Base-by-base conservation (phyloP, 2,329 filamentous ascomycete genomes). In the Fonsecaea nubica region DNA sequence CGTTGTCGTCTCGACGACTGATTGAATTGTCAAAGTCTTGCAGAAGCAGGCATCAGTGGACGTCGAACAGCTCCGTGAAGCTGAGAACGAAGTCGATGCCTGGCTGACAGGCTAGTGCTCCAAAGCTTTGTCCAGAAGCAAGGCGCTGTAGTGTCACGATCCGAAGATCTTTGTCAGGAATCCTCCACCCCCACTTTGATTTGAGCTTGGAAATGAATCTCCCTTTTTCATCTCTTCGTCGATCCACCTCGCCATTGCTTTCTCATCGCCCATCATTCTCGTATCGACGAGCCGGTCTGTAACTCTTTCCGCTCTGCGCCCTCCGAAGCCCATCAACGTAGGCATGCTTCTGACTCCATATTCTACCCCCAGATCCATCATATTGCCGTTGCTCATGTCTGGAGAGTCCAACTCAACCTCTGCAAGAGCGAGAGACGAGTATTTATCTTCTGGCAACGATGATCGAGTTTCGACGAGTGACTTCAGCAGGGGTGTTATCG, bases 371-470 rank as follows among this genome's bases (percentile, higher is more conserved):
- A 72, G 32, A 55, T 72, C 69, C 54, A 69, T 67, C 70, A 73
- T 72, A n/a, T 57, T 68, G 38, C 70, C 71, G 59, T 70, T 66
- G 40, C 66, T 68, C n/a, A n/a, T 84, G 62, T 72, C 71, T 18
- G 71, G 68, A 32, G 64, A 68, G 57, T 73, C 71, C 13, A 73
- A 64, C 52, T 72, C 68, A 9, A 73, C 52, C 53, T 73, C 71
- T 18, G 71, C 71, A 48, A 73, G 69, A 0, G 70, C 69, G n/a
- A 73, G 64, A 2, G 42, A 48, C 7, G 68, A 65, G 55, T 63
- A 73, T 25, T 59, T 65, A 18, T 73, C 71, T 21, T 55, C 62
- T 1, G 64, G 59, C 8, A 58, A 60, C 6, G 62, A 57, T 15
- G 66, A 61, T 1, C 71, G 66, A 9, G 67, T 67, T 33, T 69